Percentiles rank a stretch among this genome's conserved stretches.
phyloP scores from a whole-genome alignment of 1,284 basidiomycete genomes.

The Xerocomus minutiporus region DNA sequence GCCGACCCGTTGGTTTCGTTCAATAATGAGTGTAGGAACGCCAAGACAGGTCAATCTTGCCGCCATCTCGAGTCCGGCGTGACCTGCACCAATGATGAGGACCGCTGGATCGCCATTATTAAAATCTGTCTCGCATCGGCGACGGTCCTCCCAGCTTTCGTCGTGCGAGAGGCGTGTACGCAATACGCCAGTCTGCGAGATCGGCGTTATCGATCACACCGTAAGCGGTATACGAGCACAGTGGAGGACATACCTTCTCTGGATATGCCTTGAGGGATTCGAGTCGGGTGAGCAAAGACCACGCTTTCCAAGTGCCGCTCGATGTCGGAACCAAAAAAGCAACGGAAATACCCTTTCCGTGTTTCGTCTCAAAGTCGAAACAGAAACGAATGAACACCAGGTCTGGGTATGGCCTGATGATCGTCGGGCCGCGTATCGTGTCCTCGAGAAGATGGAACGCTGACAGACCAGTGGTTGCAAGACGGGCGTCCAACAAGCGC shows the following conservation, averaged over 20 bases:
- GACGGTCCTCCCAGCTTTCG: slow-evolving; percentile 19
- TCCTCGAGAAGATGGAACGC: slow-evolving; percentile 17
- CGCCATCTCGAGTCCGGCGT: slow-evolving; percentile 34
- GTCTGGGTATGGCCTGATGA: slow-evolving; percentile 17
- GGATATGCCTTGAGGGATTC: slow-evolving; percentile 43
- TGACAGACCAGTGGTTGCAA: slow-evolving; percentile 28
- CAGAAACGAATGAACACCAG: slow-evolving; percentile 11
- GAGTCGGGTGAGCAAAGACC: slow-evolving; percentile 42
- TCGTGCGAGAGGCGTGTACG: slow-evolving; percentile 1
- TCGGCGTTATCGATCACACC: neutral
- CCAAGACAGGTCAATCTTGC: slow-evolving; percentile 36
- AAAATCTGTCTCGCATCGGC: slow-evolving; percentile 15
- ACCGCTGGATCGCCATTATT: slow-evolving; percentile 24
- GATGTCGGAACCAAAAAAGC: slow-evolving; percentile 18
- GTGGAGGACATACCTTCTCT: slow-evolving; percentile 26
- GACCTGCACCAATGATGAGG: slow-evolving; percentile 37
- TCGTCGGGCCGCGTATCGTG: slow-evolving; percentile 10
- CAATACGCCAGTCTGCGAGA: slow-evolving; percentile 13
- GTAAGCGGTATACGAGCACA: neutral
- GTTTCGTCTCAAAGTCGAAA: slow-evolving; percentile 20
- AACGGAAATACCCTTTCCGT: slow-evolving; percentile 21
- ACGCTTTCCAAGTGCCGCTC: slow-evolving; percentile 23
- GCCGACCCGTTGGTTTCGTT: slow-evolving; percentile 33
- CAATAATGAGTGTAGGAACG: slow-evolving; percentile 34
- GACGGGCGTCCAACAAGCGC: slow-evolving; percentile 14